Conservation (phyloP, 208 protist genomes). For the Acanthamoeba castellanii region DNA sequence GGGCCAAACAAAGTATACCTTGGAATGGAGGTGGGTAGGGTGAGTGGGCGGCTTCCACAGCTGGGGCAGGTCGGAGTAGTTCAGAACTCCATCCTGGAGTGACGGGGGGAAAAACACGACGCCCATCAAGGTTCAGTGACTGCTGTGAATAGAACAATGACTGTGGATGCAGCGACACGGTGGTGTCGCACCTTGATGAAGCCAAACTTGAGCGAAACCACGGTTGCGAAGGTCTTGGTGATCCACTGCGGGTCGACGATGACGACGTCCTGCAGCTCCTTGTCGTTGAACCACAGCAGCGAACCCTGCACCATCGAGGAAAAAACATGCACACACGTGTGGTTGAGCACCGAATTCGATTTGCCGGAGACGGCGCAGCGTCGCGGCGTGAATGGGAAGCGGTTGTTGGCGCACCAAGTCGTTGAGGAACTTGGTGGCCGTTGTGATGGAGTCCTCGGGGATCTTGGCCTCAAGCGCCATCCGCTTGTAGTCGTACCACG, state of each 20-base stretch:
- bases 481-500: constrained; percentile 48
- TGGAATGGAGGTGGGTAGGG: constrained; percentile 49
- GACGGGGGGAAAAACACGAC: neutral
- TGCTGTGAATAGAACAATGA: neutral
- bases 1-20: neutral
- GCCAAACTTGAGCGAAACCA: constrained; percentile 73
- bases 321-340: neutral
- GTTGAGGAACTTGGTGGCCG: constrained; percentile 57
- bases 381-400: neutral
- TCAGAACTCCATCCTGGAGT: constrained; percentile 56
- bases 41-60: constrained; percentile 75
- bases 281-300: constrained; percentile 70
- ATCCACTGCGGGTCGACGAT: constrained; percentile 76
- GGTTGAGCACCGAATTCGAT: neutral
- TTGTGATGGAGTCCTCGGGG: constrained; percentile 51
- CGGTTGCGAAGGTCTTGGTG: constrained; percentile 74
- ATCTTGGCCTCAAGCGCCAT: constrained; percentile 62
- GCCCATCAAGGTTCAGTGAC: neutral
- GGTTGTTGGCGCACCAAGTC: constrained; percentile 13
- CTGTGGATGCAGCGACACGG: too few relatives aligned
- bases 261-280: constrained; percentile 60
- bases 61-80: constrained; percentile 63
- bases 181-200: constrained; percentile 41
- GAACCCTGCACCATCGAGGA: constrained; percentile 18
- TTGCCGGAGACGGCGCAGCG: too few relatives aligned